Conservation (phyloP, 306 rosid species). For the Luffa aegyptiaca region DNA sequence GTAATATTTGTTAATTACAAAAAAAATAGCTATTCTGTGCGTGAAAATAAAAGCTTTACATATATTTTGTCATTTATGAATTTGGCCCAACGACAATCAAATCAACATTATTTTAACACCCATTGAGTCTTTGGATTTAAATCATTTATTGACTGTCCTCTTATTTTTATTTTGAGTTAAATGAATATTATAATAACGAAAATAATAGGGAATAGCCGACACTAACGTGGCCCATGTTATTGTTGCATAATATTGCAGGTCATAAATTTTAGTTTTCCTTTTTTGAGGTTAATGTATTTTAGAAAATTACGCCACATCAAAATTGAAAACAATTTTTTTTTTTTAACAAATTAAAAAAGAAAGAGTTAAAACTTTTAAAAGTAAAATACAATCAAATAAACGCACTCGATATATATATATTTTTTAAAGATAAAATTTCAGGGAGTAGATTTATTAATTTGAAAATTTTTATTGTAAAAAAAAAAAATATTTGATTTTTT, state of each 20-base stretch:
- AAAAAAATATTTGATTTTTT: background rate
- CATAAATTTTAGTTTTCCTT: background rate
- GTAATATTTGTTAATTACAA: background rate
- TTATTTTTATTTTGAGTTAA: background rate
- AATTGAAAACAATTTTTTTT: background rate
- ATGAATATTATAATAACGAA: background rate
- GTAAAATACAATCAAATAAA: background rate
- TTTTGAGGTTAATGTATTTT: background rate
- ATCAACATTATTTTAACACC: background rate
- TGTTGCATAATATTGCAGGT: background rate
- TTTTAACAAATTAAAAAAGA: background rate
- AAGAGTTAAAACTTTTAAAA: background rate
- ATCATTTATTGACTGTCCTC: background rate
- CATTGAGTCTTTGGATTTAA: background rate
- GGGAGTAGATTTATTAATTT: background rate
- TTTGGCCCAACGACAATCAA: background rate
- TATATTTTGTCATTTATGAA: background rate
- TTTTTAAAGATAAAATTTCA: too few species aligned
- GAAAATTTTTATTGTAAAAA: background rate
- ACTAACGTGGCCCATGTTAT: slow-evolving; percentile 6
- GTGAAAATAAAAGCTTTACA: background rate
- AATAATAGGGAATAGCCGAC: background rate
- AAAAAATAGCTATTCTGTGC: background rate
- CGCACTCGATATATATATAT: too few species aligned
- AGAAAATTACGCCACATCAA: background rate